phyloP scores from a whole-genome alignment of 2,329 filamentous ascomycete species.

The Colletotrichum salicis region DNA sequence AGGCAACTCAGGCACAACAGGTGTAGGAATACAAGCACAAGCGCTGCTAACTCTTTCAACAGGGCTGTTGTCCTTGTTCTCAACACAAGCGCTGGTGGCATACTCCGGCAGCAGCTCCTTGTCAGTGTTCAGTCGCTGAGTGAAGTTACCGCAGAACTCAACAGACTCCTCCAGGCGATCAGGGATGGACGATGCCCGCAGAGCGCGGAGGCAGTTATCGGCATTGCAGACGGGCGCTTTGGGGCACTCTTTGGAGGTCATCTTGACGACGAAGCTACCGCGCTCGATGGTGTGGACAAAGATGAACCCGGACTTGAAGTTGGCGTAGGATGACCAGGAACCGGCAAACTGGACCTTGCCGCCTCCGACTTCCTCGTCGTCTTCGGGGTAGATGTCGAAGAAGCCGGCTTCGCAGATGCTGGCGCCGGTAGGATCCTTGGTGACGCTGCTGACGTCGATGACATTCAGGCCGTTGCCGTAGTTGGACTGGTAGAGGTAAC shows the following conservation, averaged over 20 bases:
- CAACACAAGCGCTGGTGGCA: constrained; percentile 34
- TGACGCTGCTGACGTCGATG: constrained; percentile 45
- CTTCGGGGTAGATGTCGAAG: constrained; percentile 57
- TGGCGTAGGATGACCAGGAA: constrained; percentile 38
- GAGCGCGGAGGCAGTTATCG: constrained; percentile 38
- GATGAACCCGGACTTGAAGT: constrained; percentile 39
- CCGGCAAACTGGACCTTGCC: constrained; percentile 36
- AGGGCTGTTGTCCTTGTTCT: constrained; percentile 18
- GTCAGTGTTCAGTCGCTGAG: constrained; percentile 24
- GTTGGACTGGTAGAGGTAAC: constrained; percentile 56
- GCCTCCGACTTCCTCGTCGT: constrained; percentile 38
- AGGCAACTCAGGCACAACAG: constrained; percentile 39
- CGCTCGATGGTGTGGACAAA: constrained; percentile 40
- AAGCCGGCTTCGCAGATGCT: constrained; percentile 54
- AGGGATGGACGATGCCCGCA: constrained; percentile 34
- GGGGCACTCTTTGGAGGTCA: constrained; percentile 37
- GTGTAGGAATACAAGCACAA: constrained; percentile 38
- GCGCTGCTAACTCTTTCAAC: constrained; percentile 38
- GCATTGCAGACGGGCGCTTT: constrained; percentile 36
- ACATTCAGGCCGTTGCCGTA: constrained; percentile 55
- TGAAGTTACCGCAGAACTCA: constrained; percentile 38
- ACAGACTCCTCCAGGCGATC: constrained; percentile 37
- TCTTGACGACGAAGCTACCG: constrained; percentile 38
- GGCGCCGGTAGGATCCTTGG: constrained; percentile 48
- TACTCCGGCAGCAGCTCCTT: constrained; percentile 34